A percentile compares a stretch with the other conserved stretches of the same genome.
Evolutionary conservation across 2,329 filamentous ascomycete genomes (phyloP).

Genomic region (Monilinia aucupariae): DNA sequence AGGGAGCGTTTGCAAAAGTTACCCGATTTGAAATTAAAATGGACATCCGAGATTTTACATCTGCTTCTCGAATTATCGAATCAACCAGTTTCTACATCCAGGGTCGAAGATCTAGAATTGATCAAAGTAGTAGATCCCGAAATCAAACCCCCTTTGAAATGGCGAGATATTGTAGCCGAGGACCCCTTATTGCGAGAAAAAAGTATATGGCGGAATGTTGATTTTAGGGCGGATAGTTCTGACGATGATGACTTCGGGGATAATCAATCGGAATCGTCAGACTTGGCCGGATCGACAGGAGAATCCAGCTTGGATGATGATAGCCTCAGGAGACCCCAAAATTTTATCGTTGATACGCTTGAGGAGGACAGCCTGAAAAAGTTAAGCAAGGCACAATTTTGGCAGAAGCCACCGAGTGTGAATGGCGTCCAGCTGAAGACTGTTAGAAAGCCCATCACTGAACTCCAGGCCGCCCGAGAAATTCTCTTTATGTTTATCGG

Average conservation of each 20-base stretch:
- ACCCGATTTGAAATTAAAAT: conserved; percentile 49
- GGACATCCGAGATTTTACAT: conserved; percentile 73
- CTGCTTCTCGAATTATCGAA: conserved; percentile 78
- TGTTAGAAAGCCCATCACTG: conserved; percentile 38
- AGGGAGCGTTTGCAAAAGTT: conserved; percentile 55
- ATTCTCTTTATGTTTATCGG: conserved; percentile 81
- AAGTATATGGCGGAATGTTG: conserved; percentile 64
- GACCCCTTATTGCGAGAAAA: conserved; percentile 66
- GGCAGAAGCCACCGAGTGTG: conserved; percentile 37
- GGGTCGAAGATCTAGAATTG: conserved; percentile 55
- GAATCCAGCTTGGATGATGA: conserved; percentile 33
- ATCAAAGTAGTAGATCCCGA: conserved; percentile 44
- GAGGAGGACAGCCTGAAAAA: conserved; percentile 36
- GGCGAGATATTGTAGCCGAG: conserved; percentile 72
- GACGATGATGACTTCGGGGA: conserved; percentile 40
- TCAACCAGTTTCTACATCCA: conserved; percentile 66
- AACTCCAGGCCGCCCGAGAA: conserved; percentile 70
- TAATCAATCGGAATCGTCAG: conserved; percentile 37
- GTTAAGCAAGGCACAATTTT: conserved; percentile 43
- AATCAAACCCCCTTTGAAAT: conserved; percentile 53
- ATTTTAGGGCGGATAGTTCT: conserved; percentile 61
- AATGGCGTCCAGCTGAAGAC: conserved; percentile 29
- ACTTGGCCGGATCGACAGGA: conserved; percentile 33
- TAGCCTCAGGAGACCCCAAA: conserved; percentile 31
- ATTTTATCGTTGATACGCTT: conserved; percentile 32